Evolutionary conservation across 129 eudicot genomes (phyloP).

Genomic region (Flaveria sonorensis): DNA sequence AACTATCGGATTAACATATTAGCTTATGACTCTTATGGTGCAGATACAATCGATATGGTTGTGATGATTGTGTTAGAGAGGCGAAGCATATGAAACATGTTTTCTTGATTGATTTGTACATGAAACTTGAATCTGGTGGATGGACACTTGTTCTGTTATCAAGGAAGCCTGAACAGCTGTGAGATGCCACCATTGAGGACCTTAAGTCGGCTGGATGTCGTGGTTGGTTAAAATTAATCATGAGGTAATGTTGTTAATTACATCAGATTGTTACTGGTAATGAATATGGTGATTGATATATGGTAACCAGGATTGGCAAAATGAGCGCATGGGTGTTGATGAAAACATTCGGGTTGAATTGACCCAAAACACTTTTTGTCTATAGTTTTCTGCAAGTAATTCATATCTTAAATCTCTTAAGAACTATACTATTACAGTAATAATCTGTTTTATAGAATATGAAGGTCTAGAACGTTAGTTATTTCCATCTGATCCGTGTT

Average conservation of each 20-base stretch:
- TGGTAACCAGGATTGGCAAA: not conserved
- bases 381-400: not conserved
- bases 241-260: constrained; percentile 48
- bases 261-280: not conserved
- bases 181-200: constrained; percentile 36
- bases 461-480: not conserved
- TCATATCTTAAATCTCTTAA: not conserved
- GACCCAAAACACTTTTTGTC: not conserved
- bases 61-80: constrained; percentile 42
- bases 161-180: constrained; percentile 52
- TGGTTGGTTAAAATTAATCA: constrained; percentile 54
- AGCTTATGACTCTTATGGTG: not conserved
- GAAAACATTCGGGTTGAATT: not conserved
- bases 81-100: constrained; percentile 47
- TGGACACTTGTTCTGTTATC: constrained; percentile 61
- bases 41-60: constrained; percentile 35
- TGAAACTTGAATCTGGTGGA: constrained; percentile 49
- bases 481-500: not conserved
- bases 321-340: not conserved
- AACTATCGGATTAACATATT: not conserved
- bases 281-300: too few species aligned
- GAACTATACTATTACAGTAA: not conserved
- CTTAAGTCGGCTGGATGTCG: constrained; percentile 53
- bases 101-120: constrained; percentile 44
- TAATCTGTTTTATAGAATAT: too few species aligned